Base-by-base conservation (phyloP, 306 rosid species). In the Erythrophleum fordii region DNA sequence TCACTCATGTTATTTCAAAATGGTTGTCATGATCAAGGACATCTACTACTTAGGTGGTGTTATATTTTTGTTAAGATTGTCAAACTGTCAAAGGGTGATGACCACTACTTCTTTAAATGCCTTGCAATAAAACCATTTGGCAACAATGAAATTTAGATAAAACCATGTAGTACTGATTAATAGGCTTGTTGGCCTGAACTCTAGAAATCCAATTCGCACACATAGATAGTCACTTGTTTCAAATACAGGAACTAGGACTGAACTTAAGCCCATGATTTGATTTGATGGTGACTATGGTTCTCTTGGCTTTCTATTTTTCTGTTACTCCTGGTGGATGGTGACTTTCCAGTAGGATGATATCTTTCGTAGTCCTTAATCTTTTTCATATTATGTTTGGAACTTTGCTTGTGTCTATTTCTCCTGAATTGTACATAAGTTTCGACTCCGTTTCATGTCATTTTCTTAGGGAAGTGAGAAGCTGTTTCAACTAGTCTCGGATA, bases 391-490 rank as follows among this genome's bases (percentile, higher is more conserved):
- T 73, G 46, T 72, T 69, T 80, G 52, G 60, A 81, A 55, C 20
- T 71, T 69, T 51, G 65, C 46, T 83, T 83, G 35, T 45, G 68
- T 69, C 8, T 10, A 18, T 72, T 67, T 73, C 45, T 51, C 75
- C 34, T 87, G 69, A 35, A 73, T 81, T 62, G 35, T 73, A 69
- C 71, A 39, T 64, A 23, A 46, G 6, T 64, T 53, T 75, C 44
- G 51, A 41, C 11, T 72, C 22, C 46, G 37, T 83, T 69, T 72
- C 31, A 52, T 83, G 12, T 75, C 37, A 58, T 61, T 68, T 56
- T 61, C 68, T n/a, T 29, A 95, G 99, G 99, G 99, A 86, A 89
- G 99, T 59, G 93, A 91, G 90, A 92, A 85, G 76, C 91, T 95
- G 80, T 88, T 91, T 81, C 90, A 78, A 82, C 88, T 95, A 78